Conservation (phyloP, 345 rosid genomes). For the Kernera saxatilis region DNA sequence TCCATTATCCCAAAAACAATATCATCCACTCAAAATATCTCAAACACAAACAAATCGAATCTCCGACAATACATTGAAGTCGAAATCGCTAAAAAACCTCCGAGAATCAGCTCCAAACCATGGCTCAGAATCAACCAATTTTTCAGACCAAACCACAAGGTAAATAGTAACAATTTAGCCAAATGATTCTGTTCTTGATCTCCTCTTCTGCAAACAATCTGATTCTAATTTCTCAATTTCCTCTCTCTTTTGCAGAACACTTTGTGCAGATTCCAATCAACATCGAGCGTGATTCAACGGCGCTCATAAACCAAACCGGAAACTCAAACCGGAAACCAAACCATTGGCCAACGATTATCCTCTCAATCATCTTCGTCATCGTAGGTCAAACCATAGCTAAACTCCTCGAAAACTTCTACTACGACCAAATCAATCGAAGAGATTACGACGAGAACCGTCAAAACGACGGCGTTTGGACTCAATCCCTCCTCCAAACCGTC, state of each 20-base stretch:
- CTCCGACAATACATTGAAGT: not conserved
- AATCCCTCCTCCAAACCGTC: slow-evolving; percentile 27
- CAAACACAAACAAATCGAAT: not conserved
- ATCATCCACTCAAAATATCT: not conserved
- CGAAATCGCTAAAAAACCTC: not conserved
- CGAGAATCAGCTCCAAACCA: not conserved
- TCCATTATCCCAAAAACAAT: not conserved
- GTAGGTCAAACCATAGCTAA: slow-evolving; percentile 21
- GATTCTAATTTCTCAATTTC: not conserved
- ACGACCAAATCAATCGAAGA: slow-evolving; percentile 13
- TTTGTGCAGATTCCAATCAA: slow-evolving; percentile 27
- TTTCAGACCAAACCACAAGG: slow-evolving; percentile 26
- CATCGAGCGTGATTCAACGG: slow-evolving; percentile 23
- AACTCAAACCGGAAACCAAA: slow-evolving; percentile 25
- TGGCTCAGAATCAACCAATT: slow-evolving; percentile 27
- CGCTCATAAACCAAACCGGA: slow-evolving; percentile 15
- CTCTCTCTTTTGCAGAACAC: slow-evolving; percentile 22
- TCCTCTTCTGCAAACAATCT: not conserved
- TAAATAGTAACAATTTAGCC: not conserved
- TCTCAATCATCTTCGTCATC: slow-evolving; percentile 27
- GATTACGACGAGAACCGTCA: slow-evolving; percentile 12
- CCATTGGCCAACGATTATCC: slow-evolving; percentile 27
- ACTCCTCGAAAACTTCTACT: slow-evolving; percentile 30
- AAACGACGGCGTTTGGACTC: slow-evolving; percentile 34
- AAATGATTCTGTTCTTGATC: not conserved